Evolutionary conservation across 306 rosid genomes (phyloP), one percentile per base, ranked within the genome.

Genomic region (Calophaca sinica): DNA sequence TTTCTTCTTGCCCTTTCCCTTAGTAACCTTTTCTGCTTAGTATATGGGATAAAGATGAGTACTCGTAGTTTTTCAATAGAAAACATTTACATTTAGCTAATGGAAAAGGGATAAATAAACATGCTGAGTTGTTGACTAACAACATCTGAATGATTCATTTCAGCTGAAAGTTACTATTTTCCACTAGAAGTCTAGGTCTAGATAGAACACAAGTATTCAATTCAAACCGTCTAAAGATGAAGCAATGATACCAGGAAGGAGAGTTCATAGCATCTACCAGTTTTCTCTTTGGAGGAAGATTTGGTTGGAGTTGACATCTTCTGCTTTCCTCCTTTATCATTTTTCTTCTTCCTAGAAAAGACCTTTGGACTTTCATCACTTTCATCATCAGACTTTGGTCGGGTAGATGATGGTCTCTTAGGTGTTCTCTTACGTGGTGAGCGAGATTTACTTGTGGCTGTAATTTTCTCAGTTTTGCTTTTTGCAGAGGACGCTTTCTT

Each of bases 281-380:
- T 39, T 86, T 88, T 96, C 82, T 90, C 99, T 85, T 84, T 92
- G 72, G 81, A 62, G 41, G 89, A 75, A 72, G 96, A 60, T 81
- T 92, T 96, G 9, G 66, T 35, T 48, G 80, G 84, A 72, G 89
- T 57, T 14, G 84, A 46, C 36, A 67, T 76, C 86, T 90, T 84
- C 73, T 59, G 83, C 58, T 79, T 90, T 60, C 80, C 78, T 39
- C 67, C 85, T 69, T 81, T 88, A 60, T 84, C 96, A 48, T 54
- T 85, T 76, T 76, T 89, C 87, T 85, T 94, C 86, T 87, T 96
- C 89, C 97, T 92, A 57, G 96, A 90, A 70, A 87, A 90, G 73
- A 84, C 92, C 86, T 92, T 96, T 20, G 97, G 96, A 83, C 91
- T 88, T 53, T 62, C 79, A 52, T 89, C 94, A 73, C 60, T 82